Percentiles rank a stretch among this genome's conserved stretches.
phyloP scores from a whole-genome alignment of 1,284 basidiomycete species.

The Pholiota adiposa region DNA sequence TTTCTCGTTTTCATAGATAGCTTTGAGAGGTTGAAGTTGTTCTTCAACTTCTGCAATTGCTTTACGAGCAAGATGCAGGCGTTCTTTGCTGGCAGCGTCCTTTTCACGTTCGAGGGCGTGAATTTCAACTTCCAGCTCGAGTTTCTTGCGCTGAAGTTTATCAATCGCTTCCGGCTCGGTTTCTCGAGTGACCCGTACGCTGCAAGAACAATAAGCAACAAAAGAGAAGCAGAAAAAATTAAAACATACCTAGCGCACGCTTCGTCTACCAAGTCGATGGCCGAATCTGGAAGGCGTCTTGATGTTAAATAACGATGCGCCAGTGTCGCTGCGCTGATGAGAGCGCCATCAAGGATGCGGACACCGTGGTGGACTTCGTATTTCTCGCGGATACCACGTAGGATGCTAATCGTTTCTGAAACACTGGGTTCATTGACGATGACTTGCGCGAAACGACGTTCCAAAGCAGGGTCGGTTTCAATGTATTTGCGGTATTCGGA shows the following conservation, averaged over 20 bases:
- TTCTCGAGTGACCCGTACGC: constrained; percentile 92
- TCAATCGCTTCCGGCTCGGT: constrained; percentile 96
- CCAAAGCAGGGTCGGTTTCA: constrained; percentile 93
- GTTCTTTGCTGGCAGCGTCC: constrained; percentile 89
- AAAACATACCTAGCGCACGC: constrained; percentile 79
- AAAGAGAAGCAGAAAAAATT: constrained; percentile 6
- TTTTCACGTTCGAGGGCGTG: constrained; percentile 95
- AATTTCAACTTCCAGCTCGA: constrained; percentile 95
- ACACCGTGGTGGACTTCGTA: constrained; percentile 89
- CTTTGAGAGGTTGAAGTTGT: constrained; percentile 86
- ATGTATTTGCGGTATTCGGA: constrained; percentile 96
- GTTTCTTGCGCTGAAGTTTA: constrained; percentile 88
- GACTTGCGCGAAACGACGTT: constrained; percentile 95
- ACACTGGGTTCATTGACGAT: constrained; percentile 93
- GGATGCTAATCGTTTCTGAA: constrained; percentile 89
- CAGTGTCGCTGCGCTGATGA: constrained; percentile 91
- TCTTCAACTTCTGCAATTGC: constrained; percentile 89
- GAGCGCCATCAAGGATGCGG: constrained; percentile 86
- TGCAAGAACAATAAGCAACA: constrained; percentile 32
- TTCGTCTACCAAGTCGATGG: constrained; percentile 94
- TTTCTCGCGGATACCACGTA: constrained; percentile 88
- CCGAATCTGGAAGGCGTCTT: constrained; percentile 85
- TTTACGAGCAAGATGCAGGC: constrained; percentile 80
- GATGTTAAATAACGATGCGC: constrained; percentile 95
- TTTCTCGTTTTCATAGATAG: constrained; percentile 92